These are phyloP conservation scores for Boletus pseudopeckii DNA, from an alignment of 768 basidiomycete species.

Conservation along the genomic window DNA sequence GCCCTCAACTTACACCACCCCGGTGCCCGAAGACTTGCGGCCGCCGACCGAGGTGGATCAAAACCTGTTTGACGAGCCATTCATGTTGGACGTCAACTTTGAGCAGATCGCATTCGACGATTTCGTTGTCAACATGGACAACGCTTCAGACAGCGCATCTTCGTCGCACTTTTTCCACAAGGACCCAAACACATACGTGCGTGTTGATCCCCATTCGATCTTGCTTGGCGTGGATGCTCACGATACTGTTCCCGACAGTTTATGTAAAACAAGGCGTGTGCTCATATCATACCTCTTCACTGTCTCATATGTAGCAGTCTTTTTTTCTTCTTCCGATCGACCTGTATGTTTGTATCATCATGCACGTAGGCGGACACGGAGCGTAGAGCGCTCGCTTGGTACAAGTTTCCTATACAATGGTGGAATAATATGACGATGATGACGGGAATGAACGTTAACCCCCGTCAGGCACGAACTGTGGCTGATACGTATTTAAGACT, in stretches of 20 bases:
- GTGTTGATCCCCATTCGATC: slow-evolving; percentile 7
- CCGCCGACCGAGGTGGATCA: slow-evolving; percentile 12
- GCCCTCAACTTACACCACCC: background rate
- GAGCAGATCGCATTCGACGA: slow-evolving; percentile 29
- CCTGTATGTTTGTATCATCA: background rate
- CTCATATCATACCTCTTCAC: background rate
- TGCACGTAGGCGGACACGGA: slow-evolving; percentile 1
- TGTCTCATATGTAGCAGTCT: background rate
- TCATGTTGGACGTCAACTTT: slow-evolving; percentile 30
- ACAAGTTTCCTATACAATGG: background rate
- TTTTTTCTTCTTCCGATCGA: background rate
- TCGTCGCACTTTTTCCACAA: slow-evolving; percentile 27
- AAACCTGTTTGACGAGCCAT: slow-evolving; percentile 28
- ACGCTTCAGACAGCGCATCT: slow-evolving; percentile 15
- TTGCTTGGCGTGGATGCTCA: slow-evolving; percentile 8
- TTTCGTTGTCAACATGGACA: slow-evolving; percentile 18
- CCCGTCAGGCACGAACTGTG: background rate
- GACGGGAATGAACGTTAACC: background rate
- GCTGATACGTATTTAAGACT: background rate
- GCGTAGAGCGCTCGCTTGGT: slow-evolving; percentile 13
- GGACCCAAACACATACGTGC: slow-evolving; percentile 35
- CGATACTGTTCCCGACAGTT: slow-evolving; percentile 8
- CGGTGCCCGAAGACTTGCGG: background rate
- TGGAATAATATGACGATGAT: background rate
- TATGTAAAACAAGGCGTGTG: slow-evolving; percentile 16